These are phyloP conservation scores for Xylona heveae DNA, from an alignment of 495 filamentous ascomycete genomes.

Conservation along the genomic window DNA sequence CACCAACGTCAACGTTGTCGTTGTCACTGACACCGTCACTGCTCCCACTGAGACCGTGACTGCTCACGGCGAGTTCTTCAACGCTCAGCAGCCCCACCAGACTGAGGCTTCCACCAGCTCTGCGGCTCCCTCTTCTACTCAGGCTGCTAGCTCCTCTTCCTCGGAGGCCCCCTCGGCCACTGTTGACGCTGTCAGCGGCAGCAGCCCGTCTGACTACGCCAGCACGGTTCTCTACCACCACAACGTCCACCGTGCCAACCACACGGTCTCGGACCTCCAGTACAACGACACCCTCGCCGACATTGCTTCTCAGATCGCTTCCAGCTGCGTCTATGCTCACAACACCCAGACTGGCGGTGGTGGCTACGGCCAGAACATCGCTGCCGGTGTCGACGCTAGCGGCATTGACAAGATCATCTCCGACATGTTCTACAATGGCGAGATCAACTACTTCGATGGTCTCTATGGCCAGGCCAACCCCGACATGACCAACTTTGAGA, in stretches of 20 bases:
- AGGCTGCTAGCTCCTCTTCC: conserved; percentile 1
- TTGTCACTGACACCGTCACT: conserved; percentile 36
- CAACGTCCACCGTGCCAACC: conserved; percentile 71
- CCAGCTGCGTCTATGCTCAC: conserved; percentile 48
- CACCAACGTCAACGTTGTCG: conserved; percentile 26
- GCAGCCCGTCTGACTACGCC: conserved; percentile 21
- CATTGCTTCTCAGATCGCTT: conserved; percentile 26
- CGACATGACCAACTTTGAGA: conserved; percentile 37
- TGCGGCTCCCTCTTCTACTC: conserved; percentile 5
- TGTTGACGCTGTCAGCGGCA: conserved; percentile 3
- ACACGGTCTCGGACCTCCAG: conserved; percentile 39
- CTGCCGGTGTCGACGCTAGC: conserved; percentile 19
- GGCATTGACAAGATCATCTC: conserved; percentile 43
- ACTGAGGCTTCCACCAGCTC: conserved; percentile 5
- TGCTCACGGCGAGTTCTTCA: neutral
- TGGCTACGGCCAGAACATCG: conserved; percentile 77
- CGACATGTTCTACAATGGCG: conserved; percentile 69
- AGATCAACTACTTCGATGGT: conserved; percentile 28
- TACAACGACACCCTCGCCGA: conserved; percentile 41
- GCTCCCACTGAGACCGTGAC: conserved; percentile 22
- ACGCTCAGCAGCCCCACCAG: conserved; percentile 1
- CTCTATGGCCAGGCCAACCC: conserved; percentile 25
- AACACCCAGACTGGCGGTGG: conserved; percentile 32
- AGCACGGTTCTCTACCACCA: conserved; percentile 41
- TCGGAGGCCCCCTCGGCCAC: conserved; percentile 2